Conservation (phyloP, 192 early-diverging fungal species). For the Coemansia sp. region DNA sequence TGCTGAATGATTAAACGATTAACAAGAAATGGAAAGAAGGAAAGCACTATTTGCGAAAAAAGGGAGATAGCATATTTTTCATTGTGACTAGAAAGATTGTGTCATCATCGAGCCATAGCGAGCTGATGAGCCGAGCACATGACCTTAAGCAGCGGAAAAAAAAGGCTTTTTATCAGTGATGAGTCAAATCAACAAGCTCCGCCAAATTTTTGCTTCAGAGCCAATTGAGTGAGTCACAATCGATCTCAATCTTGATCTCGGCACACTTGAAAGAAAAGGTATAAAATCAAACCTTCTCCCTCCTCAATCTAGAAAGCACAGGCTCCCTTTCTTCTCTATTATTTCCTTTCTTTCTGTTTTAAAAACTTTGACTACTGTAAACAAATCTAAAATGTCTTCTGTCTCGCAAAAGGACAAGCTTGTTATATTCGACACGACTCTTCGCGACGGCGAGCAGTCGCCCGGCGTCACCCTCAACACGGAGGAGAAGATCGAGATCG, state of each 20-base stretch:
- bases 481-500: slow-evolving; percentile 94
- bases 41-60: background rate
- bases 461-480: slow-evolving; percentile 92
- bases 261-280: no score
- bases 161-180: no score
- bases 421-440: slow-evolving; percentile 94
- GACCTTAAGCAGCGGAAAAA: no score
- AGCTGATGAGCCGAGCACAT: no score
- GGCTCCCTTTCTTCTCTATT: slow-evolving; percentile 1
- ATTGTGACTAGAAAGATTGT: no score
- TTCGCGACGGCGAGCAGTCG: slow-evolving; percentile 98
- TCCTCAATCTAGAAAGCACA: no score
- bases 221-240: no score
- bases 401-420: slow-evolving; percentile 65
- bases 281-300: background rate
- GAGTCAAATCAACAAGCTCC: no score
- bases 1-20: background rate
- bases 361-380: background rate
- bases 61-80: no score
- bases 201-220: no score
- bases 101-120: no score
- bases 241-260: no score
- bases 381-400: slow-evolving; percentile 10
- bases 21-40: background rate
- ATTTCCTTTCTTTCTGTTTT: background rate